Evolutionary conservation across 768 basidiomycete species (phyloP).

Genomic region (Cubamyces lactineus): DNA sequence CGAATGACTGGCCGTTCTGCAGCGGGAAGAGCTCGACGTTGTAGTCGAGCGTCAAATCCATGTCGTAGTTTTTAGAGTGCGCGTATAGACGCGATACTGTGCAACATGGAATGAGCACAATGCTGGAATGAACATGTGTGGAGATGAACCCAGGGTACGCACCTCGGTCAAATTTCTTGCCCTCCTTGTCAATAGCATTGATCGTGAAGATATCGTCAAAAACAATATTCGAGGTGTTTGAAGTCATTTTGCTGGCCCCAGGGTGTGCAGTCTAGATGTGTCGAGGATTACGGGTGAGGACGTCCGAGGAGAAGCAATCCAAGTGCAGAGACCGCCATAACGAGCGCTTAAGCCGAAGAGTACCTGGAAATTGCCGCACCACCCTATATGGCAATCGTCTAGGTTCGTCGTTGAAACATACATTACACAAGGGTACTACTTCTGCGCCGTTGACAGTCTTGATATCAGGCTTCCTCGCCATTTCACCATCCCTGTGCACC

Average conservation of each 20-base stretch:
- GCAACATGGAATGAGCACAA: not conserved
- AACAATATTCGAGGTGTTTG: conserved; percentile 68
- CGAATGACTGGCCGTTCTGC: conserved; percentile 66
- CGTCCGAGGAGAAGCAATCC: not conserved
- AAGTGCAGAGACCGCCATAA: not conserved
- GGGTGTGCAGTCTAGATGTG: not conserved
- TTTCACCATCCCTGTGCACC: conserved; percentile 34
- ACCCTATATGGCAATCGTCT: conserved; percentile 1
- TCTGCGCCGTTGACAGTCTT: not conserved
- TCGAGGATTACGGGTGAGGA: not conserved
- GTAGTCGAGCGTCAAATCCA: conserved; percentile 93
- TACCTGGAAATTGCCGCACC: not conserved
- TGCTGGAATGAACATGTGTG: not conserved
- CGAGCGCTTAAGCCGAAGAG: not conserved
- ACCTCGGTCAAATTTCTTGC: conserved; percentile 99
- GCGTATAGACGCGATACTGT: conserved; percentile 91
- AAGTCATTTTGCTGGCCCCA: conserved; percentile 24
- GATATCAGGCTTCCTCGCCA: not conserved
- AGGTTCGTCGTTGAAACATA: not conserved
- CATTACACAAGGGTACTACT: not conserved
- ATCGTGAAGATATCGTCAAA: conserved; percentile 96
- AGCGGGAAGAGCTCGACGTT: conserved; percentile 91
- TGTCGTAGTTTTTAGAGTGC: conserved; percentile 87
- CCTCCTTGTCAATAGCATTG: conserved; percentile 83
- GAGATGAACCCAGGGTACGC: conserved; percentile 28